Evolutionary conservation across 208 protist genomes (phyloP).

Genomic region (Balamuthia mandrillaris): DNA sequence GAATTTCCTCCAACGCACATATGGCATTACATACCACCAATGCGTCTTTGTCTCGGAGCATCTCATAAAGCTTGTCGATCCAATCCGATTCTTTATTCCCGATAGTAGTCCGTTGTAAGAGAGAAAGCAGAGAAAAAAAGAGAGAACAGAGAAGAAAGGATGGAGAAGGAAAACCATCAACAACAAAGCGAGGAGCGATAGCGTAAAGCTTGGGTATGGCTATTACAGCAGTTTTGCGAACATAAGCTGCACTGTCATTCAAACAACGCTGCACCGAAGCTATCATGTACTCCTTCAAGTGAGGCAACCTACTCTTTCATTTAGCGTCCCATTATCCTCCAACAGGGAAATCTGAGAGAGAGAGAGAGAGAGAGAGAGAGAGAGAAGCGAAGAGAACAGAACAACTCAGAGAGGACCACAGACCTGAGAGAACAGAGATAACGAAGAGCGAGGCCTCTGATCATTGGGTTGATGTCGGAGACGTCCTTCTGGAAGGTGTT

Average conservation of each 20-base stretch:
- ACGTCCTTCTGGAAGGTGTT: conserved; percentile 92
- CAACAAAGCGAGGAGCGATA: conserved; percentile 69
- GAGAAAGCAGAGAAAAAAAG: background rate
- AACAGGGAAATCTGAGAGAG: no score
- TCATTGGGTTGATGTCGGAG: conserved; percentile 77
- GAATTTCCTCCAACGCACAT: conserved; percentile 76
- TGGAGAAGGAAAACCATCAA: background rate
- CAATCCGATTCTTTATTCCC: background rate
- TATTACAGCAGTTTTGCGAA: conserved; percentile 87
- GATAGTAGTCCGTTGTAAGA: background rate
- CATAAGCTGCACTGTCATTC: conserved; percentile 83
- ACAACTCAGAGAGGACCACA: no score
- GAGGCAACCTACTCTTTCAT: conserved; percentile 54
- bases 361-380: no score
- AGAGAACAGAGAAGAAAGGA: no score
- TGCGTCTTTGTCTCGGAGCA: conserved; percentile 82
- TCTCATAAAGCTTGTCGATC: conserved; percentile 60
- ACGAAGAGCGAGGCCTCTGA: conserved; percentile 91
- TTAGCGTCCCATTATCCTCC: no score
- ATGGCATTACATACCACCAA: conserved; percentile 80
- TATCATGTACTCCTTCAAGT: conserved; percentile 80
- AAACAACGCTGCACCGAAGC: conserved; percentile 74
- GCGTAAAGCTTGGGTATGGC: conserved; percentile 79
- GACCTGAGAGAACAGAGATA: conserved; percentile 83
- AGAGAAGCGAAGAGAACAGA: no score